Conservation (phyloP, 345 rosid genomes). For the Populus nigra region DNA sequence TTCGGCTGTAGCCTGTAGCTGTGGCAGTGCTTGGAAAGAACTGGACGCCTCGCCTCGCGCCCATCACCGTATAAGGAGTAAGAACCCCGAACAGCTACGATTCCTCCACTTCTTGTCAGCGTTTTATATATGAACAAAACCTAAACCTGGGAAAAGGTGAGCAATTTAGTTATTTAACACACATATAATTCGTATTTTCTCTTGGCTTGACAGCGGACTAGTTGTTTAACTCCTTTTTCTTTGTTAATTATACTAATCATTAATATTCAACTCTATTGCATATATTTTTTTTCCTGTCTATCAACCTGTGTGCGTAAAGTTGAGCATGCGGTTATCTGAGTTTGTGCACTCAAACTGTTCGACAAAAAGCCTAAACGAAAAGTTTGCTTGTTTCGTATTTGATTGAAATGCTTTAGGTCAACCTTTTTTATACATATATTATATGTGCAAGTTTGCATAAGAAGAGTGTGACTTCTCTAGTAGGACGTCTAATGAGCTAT, state of each 20-base stretch:
- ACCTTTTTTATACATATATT: not conserved
- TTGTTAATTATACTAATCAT: not conserved
- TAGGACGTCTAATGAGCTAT: not conserved
- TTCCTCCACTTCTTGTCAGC: too few relatives aligned
- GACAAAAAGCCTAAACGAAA: conserved; percentile 4
- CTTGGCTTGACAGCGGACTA: not conserved
- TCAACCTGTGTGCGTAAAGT: not conserved
- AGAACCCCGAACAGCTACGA: too few relatives aligned
- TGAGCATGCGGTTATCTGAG: not conserved
- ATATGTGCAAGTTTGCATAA: not conserved
- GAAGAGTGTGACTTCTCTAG: not conserved
- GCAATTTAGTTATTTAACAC: too few relatives aligned
- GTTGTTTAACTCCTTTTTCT: not conserved
- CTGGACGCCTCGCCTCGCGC: too few relatives aligned
- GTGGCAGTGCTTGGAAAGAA: too few relatives aligned
- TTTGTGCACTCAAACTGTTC: not conserved
- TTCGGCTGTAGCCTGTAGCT: too few relatives aligned
- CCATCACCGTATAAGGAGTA: too few relatives aligned
- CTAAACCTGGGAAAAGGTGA: too few relatives aligned
- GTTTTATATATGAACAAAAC: too few relatives aligned
- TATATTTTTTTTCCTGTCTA: not conserved
- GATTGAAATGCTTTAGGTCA: not conserved
- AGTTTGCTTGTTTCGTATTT: not conserved
- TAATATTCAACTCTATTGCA: not conserved
- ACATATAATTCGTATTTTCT: not conserved